Evolutionary conservation across 2,329 filamentous ascomycete species (phyloP).

Genomic region (Ceratocystis cubensis): DNA sequence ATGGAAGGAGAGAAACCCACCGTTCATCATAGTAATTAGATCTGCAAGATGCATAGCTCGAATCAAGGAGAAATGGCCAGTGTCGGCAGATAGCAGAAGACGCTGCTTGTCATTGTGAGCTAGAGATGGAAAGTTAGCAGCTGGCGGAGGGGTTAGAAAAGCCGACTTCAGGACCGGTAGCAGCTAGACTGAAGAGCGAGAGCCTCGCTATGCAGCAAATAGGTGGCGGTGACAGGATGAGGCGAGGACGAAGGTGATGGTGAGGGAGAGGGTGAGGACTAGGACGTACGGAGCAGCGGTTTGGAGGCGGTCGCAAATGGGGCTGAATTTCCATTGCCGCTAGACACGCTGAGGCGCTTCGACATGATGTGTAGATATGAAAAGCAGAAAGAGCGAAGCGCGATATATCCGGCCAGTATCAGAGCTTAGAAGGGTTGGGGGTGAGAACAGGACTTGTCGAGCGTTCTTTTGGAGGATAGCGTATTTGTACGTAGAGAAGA

Average conservation of each 20-base stretch:
- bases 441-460: too few relatives aligned
- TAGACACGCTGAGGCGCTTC: slow-evolving; percentile 41
- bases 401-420: too few relatives aligned
- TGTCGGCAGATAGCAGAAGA: slow-evolving; percentile 54
- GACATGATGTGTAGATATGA: slow-evolving; percentile 39
- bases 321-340: slow-evolving; percentile 35
- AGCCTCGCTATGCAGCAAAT: too few relatives aligned
- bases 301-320: slow-evolving; percentile 6
- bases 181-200: background rate
- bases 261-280: background rate
- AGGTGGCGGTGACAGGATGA: background rate
- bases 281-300: slow-evolving; percentile 27
- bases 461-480: too few relatives aligned
- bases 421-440: too few relatives aligned
- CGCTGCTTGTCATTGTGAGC: slow-evolving; percentile 60
- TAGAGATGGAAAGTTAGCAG: slow-evolving; percentile 26
- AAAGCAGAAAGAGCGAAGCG: background rate
- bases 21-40: slow-evolving; percentile 71
- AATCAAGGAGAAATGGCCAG: slow-evolving; percentile 60
- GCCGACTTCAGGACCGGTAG: background rate
- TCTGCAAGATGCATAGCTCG: slow-evolving; percentile 66
- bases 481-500: too few relatives aligned
- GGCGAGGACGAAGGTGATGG: background rate
- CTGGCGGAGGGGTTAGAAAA: background rate
- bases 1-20: slow-evolving; percentile 31